Evolutionary conservation across 1,284 basidiomycete species (phyloP), one percentile per base, ranked within the genome.

Genomic region (Sanghuangporus sanghuang): DNA sequence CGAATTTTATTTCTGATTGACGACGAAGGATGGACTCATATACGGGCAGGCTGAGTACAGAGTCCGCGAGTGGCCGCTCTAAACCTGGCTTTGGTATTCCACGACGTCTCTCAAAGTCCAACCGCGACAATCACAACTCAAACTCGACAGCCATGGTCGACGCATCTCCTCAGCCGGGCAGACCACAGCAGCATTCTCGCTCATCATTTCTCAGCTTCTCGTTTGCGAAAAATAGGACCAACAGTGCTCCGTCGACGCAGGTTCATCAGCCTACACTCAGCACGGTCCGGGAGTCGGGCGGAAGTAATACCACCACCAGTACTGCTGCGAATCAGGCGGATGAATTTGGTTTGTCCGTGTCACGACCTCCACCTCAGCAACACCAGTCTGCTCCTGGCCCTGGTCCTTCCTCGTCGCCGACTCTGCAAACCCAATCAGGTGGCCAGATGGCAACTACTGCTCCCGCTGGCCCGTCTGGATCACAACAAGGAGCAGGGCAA

Each of bases 121-220:
- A 54, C 38, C 59, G 49, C 59, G 18, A 21, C 49, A 16, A 46
- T 46, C 44, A 46, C 44, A 46, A 46, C 44, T n/a, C 44, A 7
- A 53, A 42, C 55, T 42, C n/a, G 8, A 42, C 36, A 3, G 32
- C 50, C 23, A 61, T 61, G 59, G 59, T 53, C 59, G 50, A 40
- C 16, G 38, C 59, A 12, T 18, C 59, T 38, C 59, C 59, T n/a
- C 40, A 42, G 14, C 46, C 59, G 8, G 48, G 27, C 23, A 54
- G 59, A 14, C 59, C 49, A 36, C 58, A 59, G 46, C 32, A 49
- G 6, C 35, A 39, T 9, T 36, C 59, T 21, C 48, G 39, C 36
- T 53, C 59, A 81, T 71, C 8, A 58, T 36, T 58, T 42, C 55
- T 56, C 59, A 48, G 57, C 27, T 59, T 64, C 54, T 57, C 44